Percentiles rank a stretch among this genome's conserved stretches.
phyloP scores from a whole-genome alignment of 306 rosid species.

The Quercus robur region DNA sequence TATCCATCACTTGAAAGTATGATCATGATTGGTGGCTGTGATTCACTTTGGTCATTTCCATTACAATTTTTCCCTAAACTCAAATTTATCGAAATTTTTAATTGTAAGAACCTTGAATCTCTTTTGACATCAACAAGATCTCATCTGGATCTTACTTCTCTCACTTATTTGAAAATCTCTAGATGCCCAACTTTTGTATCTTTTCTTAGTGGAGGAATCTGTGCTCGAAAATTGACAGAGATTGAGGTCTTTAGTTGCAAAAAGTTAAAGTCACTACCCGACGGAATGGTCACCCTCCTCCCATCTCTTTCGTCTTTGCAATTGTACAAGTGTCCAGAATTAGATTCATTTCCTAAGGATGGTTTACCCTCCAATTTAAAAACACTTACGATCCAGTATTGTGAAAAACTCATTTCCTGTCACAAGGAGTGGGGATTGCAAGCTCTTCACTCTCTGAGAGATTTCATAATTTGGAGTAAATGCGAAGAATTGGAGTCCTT shows the following conservation, averaged over 20 bases:
- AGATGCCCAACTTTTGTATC: constrained; percentile 9
- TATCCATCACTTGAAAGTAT: too few relatives aligned
- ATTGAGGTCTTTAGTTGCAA: not conserved
- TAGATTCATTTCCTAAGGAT: not conserved
- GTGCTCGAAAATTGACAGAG: not conserved
- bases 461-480: too few relatives aligned
- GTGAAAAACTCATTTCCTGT: too few relatives aligned
- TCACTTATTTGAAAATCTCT: not conserved
- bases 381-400: too few relatives aligned
- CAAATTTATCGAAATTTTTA: too few relatives aligned
- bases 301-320: constrained; percentile 20
- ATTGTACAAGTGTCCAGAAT: not conserved
- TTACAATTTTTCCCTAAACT: too few relatives aligned
- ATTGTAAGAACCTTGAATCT: not conserved
- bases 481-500: not conserved
- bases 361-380: constrained; percentile 2
- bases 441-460: too few relatives aligned
- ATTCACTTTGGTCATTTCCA: too few relatives aligned
- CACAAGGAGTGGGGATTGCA: too few relatives aligned
- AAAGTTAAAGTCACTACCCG: not conserved
- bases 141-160: not conserved
- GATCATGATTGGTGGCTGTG: too few relatives aligned
- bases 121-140: not conserved
- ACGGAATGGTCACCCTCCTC: not conserved
- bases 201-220: not conserved